phyloP scores from a whole-genome alignment of 192 early-diverging fungal genomes.

The Coemansia sp. region DNA sequence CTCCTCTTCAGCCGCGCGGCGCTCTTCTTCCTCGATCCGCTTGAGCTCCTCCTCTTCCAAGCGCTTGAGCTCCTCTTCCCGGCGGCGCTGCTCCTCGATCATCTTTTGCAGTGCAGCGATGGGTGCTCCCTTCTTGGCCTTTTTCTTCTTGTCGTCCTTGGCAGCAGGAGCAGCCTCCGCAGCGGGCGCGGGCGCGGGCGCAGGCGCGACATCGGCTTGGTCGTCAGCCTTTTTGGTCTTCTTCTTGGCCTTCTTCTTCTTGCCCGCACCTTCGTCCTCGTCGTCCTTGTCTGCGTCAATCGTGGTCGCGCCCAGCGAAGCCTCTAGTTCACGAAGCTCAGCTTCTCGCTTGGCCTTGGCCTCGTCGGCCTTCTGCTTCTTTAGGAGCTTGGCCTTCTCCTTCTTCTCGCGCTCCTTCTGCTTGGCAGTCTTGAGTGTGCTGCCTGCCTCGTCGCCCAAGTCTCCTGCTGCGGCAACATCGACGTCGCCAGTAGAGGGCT shows the following conservation, averaged over 20 bases:
- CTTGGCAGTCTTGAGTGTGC: conserved; percentile 52
- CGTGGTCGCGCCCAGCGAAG: conserved; percentile 15
- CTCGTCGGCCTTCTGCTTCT: conserved; percentile 47
- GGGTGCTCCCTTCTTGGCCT: conserved; percentile 27
- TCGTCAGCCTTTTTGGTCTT: conserved; percentile 57
- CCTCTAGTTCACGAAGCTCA: conserved; percentile 25
- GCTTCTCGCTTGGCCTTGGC: conserved; percentile 47
- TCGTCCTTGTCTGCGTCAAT: conserved; percentile 17
- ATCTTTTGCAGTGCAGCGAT: conserved; percentile 51
- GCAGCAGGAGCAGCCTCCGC: conserved; percentile 14
- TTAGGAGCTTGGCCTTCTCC: conserved; percentile 40
- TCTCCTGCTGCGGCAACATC: conserved; percentile 27
- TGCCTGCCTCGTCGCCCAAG: conserved; percentile 46
- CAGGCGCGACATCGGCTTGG: conserved; percentile 23
- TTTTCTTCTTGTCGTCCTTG: conserved; percentile 37
- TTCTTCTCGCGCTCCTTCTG: conserved; percentile 57
- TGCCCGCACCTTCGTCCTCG: conserved; percentile 23
- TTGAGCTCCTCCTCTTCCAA: conserved; percentile 75
- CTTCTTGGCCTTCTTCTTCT: conserved; percentile 58
- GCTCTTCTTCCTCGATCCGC: conserved; percentile 66
- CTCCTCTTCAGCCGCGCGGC: conserved; percentile 67
- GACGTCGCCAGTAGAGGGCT: conserved; percentile 21
- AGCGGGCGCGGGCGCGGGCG: conserved; percentile 14
- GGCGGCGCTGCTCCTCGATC: conserved; percentile 58
- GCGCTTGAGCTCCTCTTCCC: conserved; percentile 69